Percentiles rank a stretch among this genome's conserved stretches.
Evolutionary conservation across 805 yeast genomes (phyloP).

Genomic region (Starmera amethionina): DNA sequence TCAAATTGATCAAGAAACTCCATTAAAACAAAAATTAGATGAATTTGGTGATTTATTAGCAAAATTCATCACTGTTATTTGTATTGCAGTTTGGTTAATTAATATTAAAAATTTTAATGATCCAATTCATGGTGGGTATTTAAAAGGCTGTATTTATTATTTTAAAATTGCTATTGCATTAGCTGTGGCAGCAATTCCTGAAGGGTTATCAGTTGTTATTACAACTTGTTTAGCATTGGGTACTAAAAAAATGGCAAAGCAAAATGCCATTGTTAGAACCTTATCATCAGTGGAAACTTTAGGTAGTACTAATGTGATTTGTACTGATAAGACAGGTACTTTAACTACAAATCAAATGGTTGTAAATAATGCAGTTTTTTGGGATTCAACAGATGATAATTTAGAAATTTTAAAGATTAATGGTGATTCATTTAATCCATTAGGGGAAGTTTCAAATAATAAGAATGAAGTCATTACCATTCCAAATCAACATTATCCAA

Average conservation of each 20-base stretch:
- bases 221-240: conserved; percentile 42
- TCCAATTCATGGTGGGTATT: conserved; percentile 33
- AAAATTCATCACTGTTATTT: conserved; percentile 33
- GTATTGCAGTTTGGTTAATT: conserved; percentile 36
- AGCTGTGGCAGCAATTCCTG: conserved; percentile 46
- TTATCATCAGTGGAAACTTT: conserved; percentile 46
- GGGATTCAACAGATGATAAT: conserved; percentile 16
- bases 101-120: conserved; percentile 29
- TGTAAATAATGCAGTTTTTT: conserved; percentile 25
- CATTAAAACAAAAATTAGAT: conserved; percentile 28
- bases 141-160: conserved; percentile 37
- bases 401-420: conserved; percentile 26
- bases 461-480: conserved; percentile 17
- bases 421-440: conserved; percentile 25
- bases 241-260: conserved; percentile 37
- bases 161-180: conserved; percentile 39
- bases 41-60: conserved; percentile 30
- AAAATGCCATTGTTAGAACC: conserved; percentile 37
- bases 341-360: conserved; percentile 43
- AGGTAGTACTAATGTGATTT: conserved; percentile 43
- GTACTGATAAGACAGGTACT: conserved; percentile 37
- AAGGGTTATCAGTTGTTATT: conserved; percentile 42
- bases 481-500: conserved; percentile 23
- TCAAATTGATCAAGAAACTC: conserved; percentile 25
- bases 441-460: conserved; percentile 17